Evolutionary conservation across 805 yeast species (phyloP), one percentile per base, ranked within the genome.

Genomic region (Yueomyces sp.): DNA sequence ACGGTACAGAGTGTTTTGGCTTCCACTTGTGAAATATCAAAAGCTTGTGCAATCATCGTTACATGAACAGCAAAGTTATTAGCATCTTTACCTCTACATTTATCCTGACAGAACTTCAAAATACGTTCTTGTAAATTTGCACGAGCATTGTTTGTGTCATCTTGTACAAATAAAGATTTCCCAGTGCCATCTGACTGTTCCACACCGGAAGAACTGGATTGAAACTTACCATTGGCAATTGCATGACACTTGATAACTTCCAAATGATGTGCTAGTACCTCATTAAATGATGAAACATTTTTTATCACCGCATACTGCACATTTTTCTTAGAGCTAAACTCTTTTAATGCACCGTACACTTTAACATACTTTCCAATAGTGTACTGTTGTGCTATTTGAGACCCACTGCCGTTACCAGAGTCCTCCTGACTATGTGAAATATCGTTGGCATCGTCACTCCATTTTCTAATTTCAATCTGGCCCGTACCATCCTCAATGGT

Each of bases 401-500:
- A 55, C 33, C 54, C 55, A 53, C 45, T 44, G 33, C 46, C 46
- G 33, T 45, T 45, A 27, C 44, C 47, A 6, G 52, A 52, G 4
- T 50, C 55, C 27, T 50, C 55, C 48, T 66, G 50, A 6, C 64
- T 60, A 9, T 65, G 55, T 41, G 48, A 48, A 49, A 52, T 54
- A 38, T 55, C 62, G 19, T 40, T 47, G 0, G 57, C 56, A 28
- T 74, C 76, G 41, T 71, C 70, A 44, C 68, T 62, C 90, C 90
- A 83, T 49, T 73, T 72, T 52, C 81, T 72, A 40, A 82, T 70
- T 28, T 78, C 80, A 5, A 79, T 66, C 3, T 72, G 64, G 0
- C 86, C 87, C 0, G 92, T 79, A 8, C 92, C 90, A 57, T 83
- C 94, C 54, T 83, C 92, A n/a, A 83, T 55, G 26, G 78, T 76